Conservation (phyloP, 1,284 basidiomycete genomes). For the Macrocystidia cucumis region DNA sequence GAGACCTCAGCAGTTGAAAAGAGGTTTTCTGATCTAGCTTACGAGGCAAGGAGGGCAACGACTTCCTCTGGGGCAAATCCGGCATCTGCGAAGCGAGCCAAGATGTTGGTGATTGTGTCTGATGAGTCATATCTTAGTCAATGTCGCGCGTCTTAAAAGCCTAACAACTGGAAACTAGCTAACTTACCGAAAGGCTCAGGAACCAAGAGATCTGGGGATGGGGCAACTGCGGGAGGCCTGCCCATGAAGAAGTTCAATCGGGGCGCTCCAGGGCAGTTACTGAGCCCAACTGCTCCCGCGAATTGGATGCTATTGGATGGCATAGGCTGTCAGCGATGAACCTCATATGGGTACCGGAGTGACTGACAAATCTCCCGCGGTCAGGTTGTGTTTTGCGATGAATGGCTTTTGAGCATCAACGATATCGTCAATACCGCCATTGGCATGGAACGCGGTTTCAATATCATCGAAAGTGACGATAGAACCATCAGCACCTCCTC, state of each 20-base stretch:
- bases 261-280: conserved; percentile 35
- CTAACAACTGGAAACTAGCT: too few species aligned
- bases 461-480: conserved; percentile 26
- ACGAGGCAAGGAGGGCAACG: conserved; percentile 32
- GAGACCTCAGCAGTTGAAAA: too few species aligned
- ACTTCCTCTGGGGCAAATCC: conserved; percentile 30
- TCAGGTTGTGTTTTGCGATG: conserved; percentile 25
- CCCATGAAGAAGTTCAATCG: conserved; percentile 30
- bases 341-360: too few species aligned
- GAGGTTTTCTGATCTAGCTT: too few species aligned
- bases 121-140: too few species aligned
- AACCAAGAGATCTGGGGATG: conserved; percentile 28
- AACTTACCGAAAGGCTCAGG: too few species aligned
- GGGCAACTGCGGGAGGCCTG: conserved; percentile 19
- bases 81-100: conserved; percentile 32
- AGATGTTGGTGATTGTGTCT: conserved; percentile 29
- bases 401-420: conserved; percentile 23
- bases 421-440: conserved; percentile 28
- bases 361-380: conserved; percentile 29
- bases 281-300: conserved; percentile 29
- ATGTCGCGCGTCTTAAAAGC: too few species aligned
- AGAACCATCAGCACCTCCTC: conserved; percentile 33
- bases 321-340: too few species aligned
- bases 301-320: conserved; percentile 35
- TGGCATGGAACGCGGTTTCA: conserved; percentile 25